Base-by-base conservation (phyloP, 2,329 filamentous ascomycete species). In the Phyllosticta citribraziliensis region DNA sequence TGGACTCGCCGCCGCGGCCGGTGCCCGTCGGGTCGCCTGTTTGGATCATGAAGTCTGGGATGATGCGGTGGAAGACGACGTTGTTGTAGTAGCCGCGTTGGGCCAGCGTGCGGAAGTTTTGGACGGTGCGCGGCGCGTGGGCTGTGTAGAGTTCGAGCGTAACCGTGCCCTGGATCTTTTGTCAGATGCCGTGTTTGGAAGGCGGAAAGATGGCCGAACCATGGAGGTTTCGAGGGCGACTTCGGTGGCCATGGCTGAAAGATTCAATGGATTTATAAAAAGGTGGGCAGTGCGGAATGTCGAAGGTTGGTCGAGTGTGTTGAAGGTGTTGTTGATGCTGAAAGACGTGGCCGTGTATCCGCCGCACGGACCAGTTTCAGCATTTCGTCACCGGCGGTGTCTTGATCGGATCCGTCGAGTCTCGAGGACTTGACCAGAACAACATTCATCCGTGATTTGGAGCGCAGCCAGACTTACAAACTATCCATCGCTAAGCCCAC, bases 41-140 rank as follows among this genome's bases (percentile, higher is more conserved):
- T 78, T 97, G 93, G 62, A 96, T 82, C 93, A 99, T 97, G 80
- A 99, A 99, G 76, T 90, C 85, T 58, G 90, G 86, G 70, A 99
- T 97, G 68, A 97, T 87, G 73, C 94, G 91, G 80, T 97, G 94
- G 82, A 97, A 93, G 70, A 92, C 78, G 63, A 89, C 84, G 72
- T 77, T 79, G 78, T 94, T 84, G 83, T 96, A 99, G 83, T 97
- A 97, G 67, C 89, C 89, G 67, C 91, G 83, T 64, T 83, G 79
- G 20, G 86, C 85, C 58, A 97, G 89, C 4, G 88, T 89, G 25
- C 82, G 73, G 78, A 97, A 97, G 81, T 97, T 96, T 63, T 82
- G 83, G 82, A 90, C 95, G 24, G 91, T 92, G 73, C 87, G 89
- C 50, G 94, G 93, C 19, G 93, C 93, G 78, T 97, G 92, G 25